A percentile compares a stretch with the other conserved stretches of the same genome.
phyloP scores from a whole-genome alignment of 2,329 filamentous ascomycete species.

The Monosporascus ibericus region DNA sequence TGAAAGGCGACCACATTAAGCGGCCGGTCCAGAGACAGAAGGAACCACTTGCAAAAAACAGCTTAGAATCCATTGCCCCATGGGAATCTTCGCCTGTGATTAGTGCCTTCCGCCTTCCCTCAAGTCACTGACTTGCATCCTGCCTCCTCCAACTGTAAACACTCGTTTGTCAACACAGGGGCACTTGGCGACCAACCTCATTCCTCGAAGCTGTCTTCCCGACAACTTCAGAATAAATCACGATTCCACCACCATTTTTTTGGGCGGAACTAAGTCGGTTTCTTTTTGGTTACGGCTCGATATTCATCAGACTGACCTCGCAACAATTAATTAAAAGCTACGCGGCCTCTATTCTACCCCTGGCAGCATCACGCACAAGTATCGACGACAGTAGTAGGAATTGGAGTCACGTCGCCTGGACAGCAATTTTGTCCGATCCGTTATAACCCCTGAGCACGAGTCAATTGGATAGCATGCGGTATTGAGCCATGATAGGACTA shows the following conservation, averaged over 20 bases:
- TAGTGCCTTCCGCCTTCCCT: constrained; percentile 9
- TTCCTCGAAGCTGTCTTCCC: background rate
- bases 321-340: constrained; percentile 14
- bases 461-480: constrained; percentile 15
- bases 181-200: background rate
- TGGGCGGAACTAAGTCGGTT: constrained; percentile 12
- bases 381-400: background rate
- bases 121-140: constrained; percentile 6
- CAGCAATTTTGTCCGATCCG: constrained; percentile 1
- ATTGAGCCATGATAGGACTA: constrained; percentile 20
- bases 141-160: constrained; percentile 26
- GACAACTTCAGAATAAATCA: constrained; percentile 11
- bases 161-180: constrained; percentile 21
- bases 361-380: constrained; percentile 9
- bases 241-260: constrained; percentile 15
- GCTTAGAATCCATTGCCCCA: constrained; percentile 5
- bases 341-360: constrained; percentile 8
- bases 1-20: background rate
- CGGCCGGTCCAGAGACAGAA: background rate
- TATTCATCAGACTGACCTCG: constrained; percentile 17
- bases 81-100: constrained; percentile 6
- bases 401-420: background rate
- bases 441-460: background rate
- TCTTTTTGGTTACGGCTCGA: constrained; percentile 19
- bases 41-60: background rate